phyloP scores from a whole-genome alignment of 2,329 filamentous ascomycete genomes.

The Xylariaceae sp. region DNA sequence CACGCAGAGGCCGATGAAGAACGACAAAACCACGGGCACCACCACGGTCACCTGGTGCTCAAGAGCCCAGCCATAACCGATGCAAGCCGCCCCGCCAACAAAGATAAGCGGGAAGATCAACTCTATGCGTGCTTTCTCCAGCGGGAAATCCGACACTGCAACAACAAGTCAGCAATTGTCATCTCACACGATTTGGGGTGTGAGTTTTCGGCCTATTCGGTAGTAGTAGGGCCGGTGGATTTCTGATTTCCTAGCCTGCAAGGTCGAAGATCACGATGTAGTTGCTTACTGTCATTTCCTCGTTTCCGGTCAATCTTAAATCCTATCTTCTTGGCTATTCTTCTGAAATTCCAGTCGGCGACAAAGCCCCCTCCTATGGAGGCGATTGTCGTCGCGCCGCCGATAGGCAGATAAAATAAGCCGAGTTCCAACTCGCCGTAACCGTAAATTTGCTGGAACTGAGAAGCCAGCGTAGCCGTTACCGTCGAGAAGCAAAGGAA shows the following conservation, averaged over 20 bases:
- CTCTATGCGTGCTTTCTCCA: conserved; percentile 53
- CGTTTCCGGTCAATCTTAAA: conserved; percentile 58
- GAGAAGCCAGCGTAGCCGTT: conserved; percentile 49
- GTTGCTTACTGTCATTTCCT: conserved; percentile 40
- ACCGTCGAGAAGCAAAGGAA: conserved; percentile 55
- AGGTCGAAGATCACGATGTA: neutral
- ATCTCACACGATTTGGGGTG: neutral
- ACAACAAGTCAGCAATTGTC: neutral
- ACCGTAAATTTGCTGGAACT: conserved; percentile 49
- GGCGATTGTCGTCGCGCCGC: conserved; percentile 46
- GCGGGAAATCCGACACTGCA: conserved; percentile 45
- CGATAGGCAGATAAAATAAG: conserved; percentile 53
- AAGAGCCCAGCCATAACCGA: conserved; percentile 56
- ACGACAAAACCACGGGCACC: conserved; percentile 52
- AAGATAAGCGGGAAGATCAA: conserved; percentile 52
- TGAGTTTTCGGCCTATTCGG: neutral
- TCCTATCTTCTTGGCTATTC: conserved; percentile 58
- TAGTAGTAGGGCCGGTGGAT: no score
- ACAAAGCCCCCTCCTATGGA: conserved; percentile 54
- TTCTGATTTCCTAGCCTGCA: neutral
- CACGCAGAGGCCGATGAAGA: conserved; percentile 53
- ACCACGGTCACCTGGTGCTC: conserved; percentile 49
- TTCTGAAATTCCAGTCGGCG: conserved; percentile 65
- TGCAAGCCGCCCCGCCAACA: conserved; percentile 49
- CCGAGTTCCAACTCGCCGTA: conserved; percentile 50